Base-by-base conservation (phyloP, 2,329 filamentous ascomycete species). In the Aspergillus proliferans region DNA sequence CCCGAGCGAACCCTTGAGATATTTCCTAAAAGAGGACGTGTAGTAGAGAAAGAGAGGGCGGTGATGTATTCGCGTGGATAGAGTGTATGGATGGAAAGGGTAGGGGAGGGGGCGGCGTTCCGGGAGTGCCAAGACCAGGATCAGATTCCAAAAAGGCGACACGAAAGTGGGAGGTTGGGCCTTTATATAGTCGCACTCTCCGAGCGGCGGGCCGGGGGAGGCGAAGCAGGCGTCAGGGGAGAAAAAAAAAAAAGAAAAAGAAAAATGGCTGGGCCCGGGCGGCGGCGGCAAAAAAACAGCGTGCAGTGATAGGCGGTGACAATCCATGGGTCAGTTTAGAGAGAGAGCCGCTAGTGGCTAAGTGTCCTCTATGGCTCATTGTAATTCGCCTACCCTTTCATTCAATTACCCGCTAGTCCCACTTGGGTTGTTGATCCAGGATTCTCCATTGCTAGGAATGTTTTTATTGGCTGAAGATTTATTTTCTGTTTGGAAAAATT, bases 121-220 rank as follows among this genome's bases (percentile, higher is more conserved):
- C 61, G 63, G 59, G 58, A 59, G 61, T 68, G 67, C 67, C 67
- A 70, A 70, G 67, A 70, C 65, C 67, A 64, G 59, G 55, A 64
- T 54, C 61, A 57, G 62, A 56, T 66, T 63, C 60, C 59, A 56
- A 56, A 60, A 56, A 50, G 54, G 52, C 47, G 48, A 45, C 48
- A 41, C 52, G 57, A 58, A 64, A 58, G 64, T 60, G 67, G 67
- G 66, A 67, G 66, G 63, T 59, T 64, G 63, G 59, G 55, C 56
- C 66, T 63, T 70, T 70, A 66, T 69, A 70, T 70, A 70, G 63
- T 60, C 59, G 64, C 65, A 67, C 51, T 19, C 18, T 64, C 61
- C 67, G 56, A 54, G 58, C 53, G 51, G 48, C 55, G 51, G 54
- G 26, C 26, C 26, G 26, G 55, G 54, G 55, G 26, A 30, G 26